A percentile compares a stretch with the other conserved stretches of the same genome.
phyloP scores from a whole-genome alignment of 371 early-diverging fungal genomes.

The Lichtheimia corymbifera region DNA sequence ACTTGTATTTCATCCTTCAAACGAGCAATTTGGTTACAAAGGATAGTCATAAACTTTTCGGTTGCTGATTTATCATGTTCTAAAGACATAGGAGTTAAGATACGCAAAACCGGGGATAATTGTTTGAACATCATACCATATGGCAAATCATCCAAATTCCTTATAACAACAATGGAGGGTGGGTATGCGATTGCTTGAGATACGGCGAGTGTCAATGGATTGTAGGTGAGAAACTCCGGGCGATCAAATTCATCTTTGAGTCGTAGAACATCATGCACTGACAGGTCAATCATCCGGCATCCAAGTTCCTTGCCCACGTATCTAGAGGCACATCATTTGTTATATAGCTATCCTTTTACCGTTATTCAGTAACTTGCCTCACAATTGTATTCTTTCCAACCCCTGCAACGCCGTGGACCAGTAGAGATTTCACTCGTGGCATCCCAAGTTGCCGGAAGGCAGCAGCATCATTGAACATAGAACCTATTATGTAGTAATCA shows the following conservation, averaged over 20 bases:
- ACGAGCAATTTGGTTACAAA: slow-evolving; percentile 15
- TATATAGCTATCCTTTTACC: neutral
- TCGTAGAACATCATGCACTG: slow-evolving; percentile 31
- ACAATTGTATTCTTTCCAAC: slow-evolving; percentile 42
- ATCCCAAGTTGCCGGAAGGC: slow-evolving; percentile 32
- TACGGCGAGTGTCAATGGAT: slow-evolving; percentile 26
- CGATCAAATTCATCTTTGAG: slow-evolving; percentile 32
- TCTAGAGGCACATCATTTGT: neutral
- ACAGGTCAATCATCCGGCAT: slow-evolving; percentile 15
- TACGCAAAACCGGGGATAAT: neutral
- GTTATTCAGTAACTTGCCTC: slow-evolving; percentile 16
- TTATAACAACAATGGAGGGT: slow-evolving; percentile 28
- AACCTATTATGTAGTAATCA: slow-evolving; percentile 6
- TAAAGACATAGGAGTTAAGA: too few relatives aligned
- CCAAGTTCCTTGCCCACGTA: neutral
- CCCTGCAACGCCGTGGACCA: slow-evolving; percentile 44
- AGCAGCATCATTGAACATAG: slow-evolving; percentile 23
- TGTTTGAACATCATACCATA: slow-evolving; percentile 2
- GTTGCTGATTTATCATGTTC: neutral
- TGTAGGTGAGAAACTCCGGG: slow-evolving; percentile 28
- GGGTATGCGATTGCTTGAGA: slow-evolving; percentile 22
- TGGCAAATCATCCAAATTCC: slow-evolving; percentile 27
- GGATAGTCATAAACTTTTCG: slow-evolving; percentile 16
- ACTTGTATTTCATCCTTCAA: slow-evolving; percentile 19
- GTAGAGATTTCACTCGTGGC: slow-evolving; percentile 40